phyloP scores from a whole-genome alignment of 441 rosid genomes.

The Gossypium gossypioides region DNA sequence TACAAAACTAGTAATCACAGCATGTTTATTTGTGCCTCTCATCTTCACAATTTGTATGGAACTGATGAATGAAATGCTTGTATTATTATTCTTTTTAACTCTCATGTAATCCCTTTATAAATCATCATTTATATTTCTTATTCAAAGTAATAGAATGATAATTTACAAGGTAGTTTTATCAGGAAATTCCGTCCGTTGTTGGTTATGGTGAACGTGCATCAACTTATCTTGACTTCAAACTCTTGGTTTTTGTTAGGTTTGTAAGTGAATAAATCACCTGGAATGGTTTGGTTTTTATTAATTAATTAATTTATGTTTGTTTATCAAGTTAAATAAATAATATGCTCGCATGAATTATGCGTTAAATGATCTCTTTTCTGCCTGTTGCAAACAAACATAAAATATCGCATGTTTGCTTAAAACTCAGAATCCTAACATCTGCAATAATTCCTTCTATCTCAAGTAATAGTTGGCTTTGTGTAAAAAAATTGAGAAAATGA shows the following conservation, averaged over 20 bases:
- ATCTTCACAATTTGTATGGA: not conserved
- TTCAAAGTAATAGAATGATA: not conserved
- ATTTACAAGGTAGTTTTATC: not conserved
- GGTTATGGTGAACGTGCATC: not conserved
- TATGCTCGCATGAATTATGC: not conserved
- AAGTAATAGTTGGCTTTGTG: not conserved
- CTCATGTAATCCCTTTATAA: not conserved
- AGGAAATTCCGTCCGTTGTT: not conserved
- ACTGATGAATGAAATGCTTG: not conserved
- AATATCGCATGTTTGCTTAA: too few species aligned
- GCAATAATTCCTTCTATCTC: not conserved
- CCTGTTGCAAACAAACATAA: too few species aligned
- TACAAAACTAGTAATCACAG: not conserved
- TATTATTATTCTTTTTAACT: not conserved
- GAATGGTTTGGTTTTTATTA: not conserved
- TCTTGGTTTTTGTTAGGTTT: not conserved
- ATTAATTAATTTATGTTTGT: not conserved
- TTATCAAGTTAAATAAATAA: not conserved
- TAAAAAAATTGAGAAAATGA: not conserved
- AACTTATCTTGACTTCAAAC: not conserved
- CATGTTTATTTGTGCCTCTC: not conserved
- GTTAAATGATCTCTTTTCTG: not conserved
- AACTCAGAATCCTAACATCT: too few species aligned
- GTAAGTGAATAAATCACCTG: too few species aligned
- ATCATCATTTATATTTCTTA: not conserved